Evolutionary conservation across 495 filamentous ascomycete genomes (phyloP), one percentile per base, ranked within the genome.

Genomic region (Aspergillus egyptiacus): DNA sequence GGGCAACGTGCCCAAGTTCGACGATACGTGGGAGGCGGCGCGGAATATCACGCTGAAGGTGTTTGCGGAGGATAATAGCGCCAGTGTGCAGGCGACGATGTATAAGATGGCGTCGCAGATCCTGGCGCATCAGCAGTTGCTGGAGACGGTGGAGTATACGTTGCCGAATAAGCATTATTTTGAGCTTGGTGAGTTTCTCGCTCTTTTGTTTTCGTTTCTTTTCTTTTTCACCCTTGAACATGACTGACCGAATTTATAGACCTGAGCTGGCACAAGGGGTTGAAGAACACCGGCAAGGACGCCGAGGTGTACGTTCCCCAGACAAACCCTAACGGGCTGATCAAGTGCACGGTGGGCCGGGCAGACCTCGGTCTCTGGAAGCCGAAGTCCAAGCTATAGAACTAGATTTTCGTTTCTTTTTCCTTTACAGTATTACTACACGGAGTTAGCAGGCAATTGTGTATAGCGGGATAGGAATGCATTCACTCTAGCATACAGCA

Each of bases 91-190:
- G 76, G 83, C 84, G 54, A 96, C 91, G 48, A 96, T 98, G 93
- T 97, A 95, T 70, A 91, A 95, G 76, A 98, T 98, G 93, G 80
- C 78, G 49, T 83, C 91, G 64, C 76, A 85, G 71, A 96, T 98
- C 55, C 73, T 98, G 54, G 86, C 75, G 14, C 79, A 72, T 20
- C 89, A 77, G 46, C 81, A 87, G 23, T 71, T 82, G 64, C 77
- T 89, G 8, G 81, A 86, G 33, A 71, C 78, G 10, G 86, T 90
- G 30, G 80, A 84, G 56, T 97, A 96, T 61, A 77, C 82, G 10
- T 73, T 98, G 62, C 93, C 93, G 17, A 98, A 98, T 71, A 96
- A 95, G 73, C 93, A 98, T 67, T 98, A 95, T 71, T 98, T 96
- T 62, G 93, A 96, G 67, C 85, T 96, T 71, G 85, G 90, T 95